phyloP scores from a whole-genome alignment of 2,329 filamentous ascomycete species.

The Colletotrichum destructivum region DNA sequence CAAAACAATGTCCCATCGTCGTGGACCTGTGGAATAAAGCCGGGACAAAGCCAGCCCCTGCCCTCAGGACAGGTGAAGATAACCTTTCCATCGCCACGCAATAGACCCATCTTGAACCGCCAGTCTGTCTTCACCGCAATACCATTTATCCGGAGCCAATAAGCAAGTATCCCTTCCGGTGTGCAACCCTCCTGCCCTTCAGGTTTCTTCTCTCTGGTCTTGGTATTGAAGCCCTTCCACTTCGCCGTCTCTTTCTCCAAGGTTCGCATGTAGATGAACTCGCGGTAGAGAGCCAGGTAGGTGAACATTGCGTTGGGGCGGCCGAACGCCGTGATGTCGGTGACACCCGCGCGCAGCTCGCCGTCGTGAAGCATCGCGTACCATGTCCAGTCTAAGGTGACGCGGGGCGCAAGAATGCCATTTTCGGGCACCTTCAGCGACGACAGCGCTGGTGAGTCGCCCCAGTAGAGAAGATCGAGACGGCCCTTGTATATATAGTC shows the following conservation, averaged over 20 bases:
- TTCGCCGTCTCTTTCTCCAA: conserved; percentile 39
- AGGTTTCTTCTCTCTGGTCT: conserved; percentile 34
- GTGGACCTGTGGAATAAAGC: conserved; percentile 37
- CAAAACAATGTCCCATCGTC: conserved; percentile 39
- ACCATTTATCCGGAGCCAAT: conserved; percentile 43
- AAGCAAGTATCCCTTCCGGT: conserved; percentile 42
- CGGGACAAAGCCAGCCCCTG: conserved; percentile 39
- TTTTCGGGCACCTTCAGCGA: conserved; percentile 34
- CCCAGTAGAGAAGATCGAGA: conserved; percentile 40
- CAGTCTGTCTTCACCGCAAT: conserved; percentile 45
- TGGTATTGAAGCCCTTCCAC: conserved; percentile 43
- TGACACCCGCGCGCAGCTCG: conserved; percentile 43
- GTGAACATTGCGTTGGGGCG: conserved; percentile 43
- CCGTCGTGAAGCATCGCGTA: conserved; percentile 44
- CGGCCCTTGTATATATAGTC: conserved; percentile 43
- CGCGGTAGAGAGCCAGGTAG: conserved; percentile 41
- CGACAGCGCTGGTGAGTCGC: conserved; percentile 39
- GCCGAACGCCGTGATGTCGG: conserved; percentile 45
- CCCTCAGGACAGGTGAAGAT: conserved; percentile 43
- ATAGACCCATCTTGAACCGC: conserved; percentile 43
- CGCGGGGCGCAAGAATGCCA: conserved; percentile 43
- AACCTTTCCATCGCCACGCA: conserved; percentile 39
- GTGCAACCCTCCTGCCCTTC: conserved; percentile 41
- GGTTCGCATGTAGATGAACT: conserved; percentile 39
- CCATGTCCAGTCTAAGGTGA: conserved; percentile 45